Conservation (phyloP, 495 filamentous ascomycete genomes). For the Penicillium verhagenii region DNA sequence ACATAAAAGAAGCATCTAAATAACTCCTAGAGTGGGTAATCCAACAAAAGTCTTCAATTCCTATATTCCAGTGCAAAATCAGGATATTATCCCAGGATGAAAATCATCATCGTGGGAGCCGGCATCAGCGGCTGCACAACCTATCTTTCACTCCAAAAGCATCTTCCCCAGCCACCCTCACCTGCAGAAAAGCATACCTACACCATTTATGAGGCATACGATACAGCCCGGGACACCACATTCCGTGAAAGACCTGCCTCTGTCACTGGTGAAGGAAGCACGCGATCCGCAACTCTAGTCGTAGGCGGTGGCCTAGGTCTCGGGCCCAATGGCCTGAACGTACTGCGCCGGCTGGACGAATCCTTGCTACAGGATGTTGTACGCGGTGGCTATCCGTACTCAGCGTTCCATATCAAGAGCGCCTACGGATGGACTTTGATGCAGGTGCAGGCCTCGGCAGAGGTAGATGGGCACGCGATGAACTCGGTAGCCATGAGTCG, state of each 20-base stretch:
- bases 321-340: constrained; percentile 49
- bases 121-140: constrained; percentile 49
- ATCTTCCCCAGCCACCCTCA: constrained; percentile 34
- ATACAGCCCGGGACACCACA: constrained; percentile 24
- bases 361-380: constrained; percentile 35
- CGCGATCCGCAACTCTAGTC: constrained; percentile 32
- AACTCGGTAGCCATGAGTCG: constrained; percentile 9
- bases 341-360: constrained; percentile 40
- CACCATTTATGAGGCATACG: constrained; percentile 39
- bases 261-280: constrained; percentile 3
- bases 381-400: constrained; percentile 35
- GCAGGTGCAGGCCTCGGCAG: constrained; percentile 15
- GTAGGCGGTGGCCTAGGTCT: constrained; percentile 53
- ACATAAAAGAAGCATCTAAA: background rate
- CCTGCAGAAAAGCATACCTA: constrained; percentile 27
- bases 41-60: no score
- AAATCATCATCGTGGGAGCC: constrained; percentile 53
- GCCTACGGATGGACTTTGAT: constrained; percentile 12
- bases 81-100: constrained; percentile 34
- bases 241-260: constrained; percentile 14
- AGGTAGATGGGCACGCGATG: constrained; percentile 16
- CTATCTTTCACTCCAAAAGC: constrained; percentile 50
- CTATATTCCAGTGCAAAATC: background rate
- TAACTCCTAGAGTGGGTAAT: no score
- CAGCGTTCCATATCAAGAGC: constrained; percentile 33